These are phyloP conservation scores for Lagenaria siceraria DNA, from an alignment of 306 rosid genomes.

Conservation along the genomic window DNA sequence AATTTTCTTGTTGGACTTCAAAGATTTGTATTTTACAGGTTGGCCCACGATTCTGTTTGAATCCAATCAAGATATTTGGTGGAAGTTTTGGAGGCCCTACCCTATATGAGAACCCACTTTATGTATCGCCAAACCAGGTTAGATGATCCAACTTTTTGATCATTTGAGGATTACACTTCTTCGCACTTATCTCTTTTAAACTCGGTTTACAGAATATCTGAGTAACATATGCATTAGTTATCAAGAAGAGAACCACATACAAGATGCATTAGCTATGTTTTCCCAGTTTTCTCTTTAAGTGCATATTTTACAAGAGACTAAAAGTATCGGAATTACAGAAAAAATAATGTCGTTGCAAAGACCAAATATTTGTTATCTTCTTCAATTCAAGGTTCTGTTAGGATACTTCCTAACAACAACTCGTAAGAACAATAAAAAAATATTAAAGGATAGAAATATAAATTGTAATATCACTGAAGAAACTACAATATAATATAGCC, in stretches of 20 bases:
- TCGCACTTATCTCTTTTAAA: neutral
- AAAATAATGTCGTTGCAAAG: neutral
- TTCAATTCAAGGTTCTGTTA: too few relatives aligned
- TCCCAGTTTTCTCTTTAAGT: neutral
- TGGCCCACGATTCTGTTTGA: slow-evolving; percentile 92
- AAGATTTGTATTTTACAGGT: slow-evolving; percentile 36
- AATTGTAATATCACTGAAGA: too few relatives aligned
- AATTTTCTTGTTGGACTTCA: neutral
- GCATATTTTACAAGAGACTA: neutral
- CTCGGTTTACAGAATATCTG: too few relatives aligned
- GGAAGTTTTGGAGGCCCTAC: slow-evolving; percentile 99
- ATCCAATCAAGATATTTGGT: slow-evolving; percentile 88
- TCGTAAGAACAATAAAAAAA: too few relatives aligned
- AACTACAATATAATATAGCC: too few relatives aligned
- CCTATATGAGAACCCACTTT: slow-evolving; percentile 72
- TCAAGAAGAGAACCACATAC: neutral
- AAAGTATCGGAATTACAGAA: neutral
- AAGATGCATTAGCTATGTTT: neutral
- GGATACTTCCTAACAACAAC: too few relatives aligned
- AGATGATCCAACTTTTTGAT: neutral
- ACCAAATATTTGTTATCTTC: neutral
- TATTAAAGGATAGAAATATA: too few relatives aligned
- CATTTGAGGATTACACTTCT: neutral
- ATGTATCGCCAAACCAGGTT: slow-evolving; percentile 92
- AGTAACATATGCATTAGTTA: neutral